Base-by-base conservation (phyloP, 257 asterid species). In the Paraleonurus japonicus region DNA sequence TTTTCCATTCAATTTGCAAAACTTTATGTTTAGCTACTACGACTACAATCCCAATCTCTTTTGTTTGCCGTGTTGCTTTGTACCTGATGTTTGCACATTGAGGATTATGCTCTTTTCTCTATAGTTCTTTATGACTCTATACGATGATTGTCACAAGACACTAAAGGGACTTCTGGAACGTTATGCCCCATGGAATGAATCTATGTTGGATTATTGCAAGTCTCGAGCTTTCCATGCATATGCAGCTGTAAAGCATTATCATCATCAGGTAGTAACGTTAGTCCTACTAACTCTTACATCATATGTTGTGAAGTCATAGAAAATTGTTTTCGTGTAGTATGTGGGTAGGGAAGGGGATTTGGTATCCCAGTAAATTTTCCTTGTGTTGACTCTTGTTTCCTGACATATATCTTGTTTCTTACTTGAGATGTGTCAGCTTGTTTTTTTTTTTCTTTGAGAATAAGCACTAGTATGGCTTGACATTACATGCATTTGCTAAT, bases 181-280 rank as follows among this genome's bases (percentile, higher is more conserved):
- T 39, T 84, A 70, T 79, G 60, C 79, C 67, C 61, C 83, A 62
- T 63, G 74, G 51, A 71, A 65, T 62, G 70, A 50, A 58, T 75
- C 85, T 68, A 17, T 64, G 65, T 72, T 77, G 53, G 81, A 71
- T 67, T 80, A 74, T 74, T 78, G 63, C 80, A 78, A 85, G 73
- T 81, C 80, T 68, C 87, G 53, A 78, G 85, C 79, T 66, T 71
- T 80, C 73, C 75, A 60, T 77, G 45, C 77, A 48, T 87, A 84
- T 75, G 79, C 82, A 61, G 75, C 88, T 7, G 87, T 71, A 15
- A 88, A 81, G 76, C 73, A 75, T 55, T 85, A 80, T 78, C 98
- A 92, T 81, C 86, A 92, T 69, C 85, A 87, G 97, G 97, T 92
- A 82, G 67, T 7, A 41, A 72, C 73, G 28, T 17, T 22, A 57